These are phyloP conservation scores for Saraca asoca DNA, from an alignment of 331 rosid species.

Conservation along the genomic window DNA sequence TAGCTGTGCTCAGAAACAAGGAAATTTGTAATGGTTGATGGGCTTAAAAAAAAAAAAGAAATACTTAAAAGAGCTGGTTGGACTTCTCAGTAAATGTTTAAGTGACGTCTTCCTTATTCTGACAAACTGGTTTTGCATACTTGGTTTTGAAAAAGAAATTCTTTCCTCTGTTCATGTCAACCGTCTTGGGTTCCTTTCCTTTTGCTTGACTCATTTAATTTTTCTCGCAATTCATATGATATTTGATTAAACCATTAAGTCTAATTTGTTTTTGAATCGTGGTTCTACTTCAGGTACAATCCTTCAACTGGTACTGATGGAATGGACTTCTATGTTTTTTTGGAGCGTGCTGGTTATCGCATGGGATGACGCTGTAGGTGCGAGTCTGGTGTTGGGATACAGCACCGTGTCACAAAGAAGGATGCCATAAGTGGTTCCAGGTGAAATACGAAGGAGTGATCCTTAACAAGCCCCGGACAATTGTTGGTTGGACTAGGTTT, in stretches of 20 bases:
- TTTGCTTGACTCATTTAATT: background rate
- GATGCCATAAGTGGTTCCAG: conserved; percentile 82
- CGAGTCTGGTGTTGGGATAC: too few species aligned
- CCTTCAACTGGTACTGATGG: conserved; percentile 81
- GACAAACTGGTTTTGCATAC: background rate
- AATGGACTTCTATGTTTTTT: conserved; percentile 71
- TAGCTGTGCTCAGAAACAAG: too few species aligned
- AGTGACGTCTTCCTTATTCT: background rate
- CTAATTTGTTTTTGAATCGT: background rate
- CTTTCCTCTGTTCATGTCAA: background rate
- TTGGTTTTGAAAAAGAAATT: background rate
- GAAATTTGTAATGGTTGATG: too few species aligned
- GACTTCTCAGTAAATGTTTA: too few species aligned
- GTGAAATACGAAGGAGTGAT: conserved; percentile 84
- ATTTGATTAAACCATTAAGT: background rate
- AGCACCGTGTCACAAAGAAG: conserved; percentile 69
- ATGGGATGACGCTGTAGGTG: conserved; percentile 76
- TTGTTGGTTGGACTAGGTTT: conserved; percentile 10
- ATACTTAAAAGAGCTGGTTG: too few species aligned
- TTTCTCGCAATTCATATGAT: background rate
- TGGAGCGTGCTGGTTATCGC: conserved; percentile 81
- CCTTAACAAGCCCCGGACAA: conserved; percentile 62
- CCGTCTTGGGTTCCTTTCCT: background rate
- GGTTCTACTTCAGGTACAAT: conserved; percentile 47
- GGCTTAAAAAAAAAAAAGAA: too few species aligned